Base-by-base conservation (phyloP, 192 early-diverging fungal species). In the Coemansia furcata region DNA sequence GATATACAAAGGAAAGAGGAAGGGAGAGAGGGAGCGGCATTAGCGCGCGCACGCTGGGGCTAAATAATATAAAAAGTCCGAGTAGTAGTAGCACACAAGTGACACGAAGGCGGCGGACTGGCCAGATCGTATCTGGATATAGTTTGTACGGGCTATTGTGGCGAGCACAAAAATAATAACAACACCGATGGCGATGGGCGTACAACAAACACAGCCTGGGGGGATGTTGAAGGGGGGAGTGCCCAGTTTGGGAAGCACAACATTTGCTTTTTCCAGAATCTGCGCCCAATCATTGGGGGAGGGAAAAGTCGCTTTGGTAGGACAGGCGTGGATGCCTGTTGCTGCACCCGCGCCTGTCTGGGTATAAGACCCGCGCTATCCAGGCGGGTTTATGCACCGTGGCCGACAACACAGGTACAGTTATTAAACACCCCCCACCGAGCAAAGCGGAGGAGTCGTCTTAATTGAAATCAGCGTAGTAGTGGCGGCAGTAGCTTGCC, bases 161-260 rank as follows among this genome's bases (percentile, higher is more conserved):
- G 52, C 52, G 52, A 55, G 52, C 52, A 55, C 52, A 55, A 55
- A 55, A 55, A 55, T 55, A 55, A 55, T 15, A 55, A 55, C 52
- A 55, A 55, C 49, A 55, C 23, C 52, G 23, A 6, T n/a, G 26
- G 2, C 6, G 30, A 32, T 55, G 44, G 44, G 44, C 44, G 44
- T 21, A 47, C 44, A 47, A 47, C 44, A 47, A 47, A n/a, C 19
- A 19, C 44, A 47, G 44, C 44, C 44, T 19, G 23, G 30, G 50
- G 50, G 29, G 50, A 32, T 47, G 23, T 8, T 21, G 50, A 12
- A 54, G 11, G 3, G 29, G 35, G 30, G 52, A 55, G 52, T 15
- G 52, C 30, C 44, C 52, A 55, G 29, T 30, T 55, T 55, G 52
- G 52, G 52, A 55, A 55, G 52, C 52, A 55, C 52, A 55, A 55